Evolutionary conservation across 805 yeast genomes (phyloP).

Genomic region (Metschnikowia vanudenii): DNA sequence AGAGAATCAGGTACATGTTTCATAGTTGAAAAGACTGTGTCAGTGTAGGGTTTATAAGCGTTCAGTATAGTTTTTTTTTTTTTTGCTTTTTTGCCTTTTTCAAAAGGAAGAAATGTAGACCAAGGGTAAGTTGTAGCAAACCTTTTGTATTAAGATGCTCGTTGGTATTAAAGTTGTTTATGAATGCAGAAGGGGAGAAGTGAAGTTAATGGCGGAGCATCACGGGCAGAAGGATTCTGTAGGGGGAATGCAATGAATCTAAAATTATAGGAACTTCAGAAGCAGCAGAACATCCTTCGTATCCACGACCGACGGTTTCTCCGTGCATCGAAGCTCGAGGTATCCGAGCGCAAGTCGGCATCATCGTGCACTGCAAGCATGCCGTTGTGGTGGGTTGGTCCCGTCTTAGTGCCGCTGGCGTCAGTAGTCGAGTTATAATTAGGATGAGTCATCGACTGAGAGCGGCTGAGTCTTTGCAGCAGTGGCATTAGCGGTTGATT

Average conservation of each 20-base stretch:
- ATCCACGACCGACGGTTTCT: conserved; percentile 19
- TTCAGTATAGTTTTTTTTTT: not conserved
- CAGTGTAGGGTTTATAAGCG: too few relatives aligned
- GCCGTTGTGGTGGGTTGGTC: conserved; percentile 27
- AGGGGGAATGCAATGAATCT: not conserved
- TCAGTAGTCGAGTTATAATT: conserved; percentile 19
- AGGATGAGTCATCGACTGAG: conserved; percentile 18
- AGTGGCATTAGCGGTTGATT: conserved; percentile 15
- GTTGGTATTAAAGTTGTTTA: not conserved
- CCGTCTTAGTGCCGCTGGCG: conserved; percentile 2
- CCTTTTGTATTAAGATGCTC: not conserved
- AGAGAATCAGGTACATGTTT: too few relatives aligned
- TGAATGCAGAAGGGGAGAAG: conserved; percentile 5
- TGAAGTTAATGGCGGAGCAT: conserved; percentile 2
- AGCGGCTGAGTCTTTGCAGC: conserved; percentile 17
- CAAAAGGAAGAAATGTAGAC: too few relatives aligned
- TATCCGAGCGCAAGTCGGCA: conserved; percentile 39
- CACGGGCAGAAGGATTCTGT: not conserved
- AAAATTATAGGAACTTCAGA: not conserved
- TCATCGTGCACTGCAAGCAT: conserved; percentile 36
- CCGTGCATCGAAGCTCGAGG: conserved; percentile 30
- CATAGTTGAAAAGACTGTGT: not conserved
- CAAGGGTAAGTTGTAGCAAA: not conserved
- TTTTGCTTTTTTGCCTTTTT: not conserved
- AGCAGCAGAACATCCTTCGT: conserved; percentile 18